Percentiles rank a stretch among this genome's conserved stretches.
Evolutionary conservation across 2,329 filamentous ascomycete species (phyloP).

Genomic region (Blumeriella jaapii): DNA sequence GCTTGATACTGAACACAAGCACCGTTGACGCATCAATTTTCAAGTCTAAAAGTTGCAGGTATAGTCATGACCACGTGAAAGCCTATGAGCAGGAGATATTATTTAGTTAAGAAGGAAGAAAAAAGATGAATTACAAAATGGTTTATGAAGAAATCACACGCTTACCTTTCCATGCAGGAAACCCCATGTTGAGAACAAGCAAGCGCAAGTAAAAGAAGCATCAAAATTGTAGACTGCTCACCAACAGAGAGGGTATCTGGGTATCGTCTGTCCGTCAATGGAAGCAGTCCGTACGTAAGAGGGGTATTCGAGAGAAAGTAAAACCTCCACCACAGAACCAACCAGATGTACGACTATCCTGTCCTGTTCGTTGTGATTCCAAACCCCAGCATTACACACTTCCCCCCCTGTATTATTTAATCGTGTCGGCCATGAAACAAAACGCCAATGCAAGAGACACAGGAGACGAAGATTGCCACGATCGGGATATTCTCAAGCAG

Average conservation of each 20-base stretch:
- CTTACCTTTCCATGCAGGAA: no score
- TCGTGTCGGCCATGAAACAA: conserved; percentile 7
- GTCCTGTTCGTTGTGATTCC: no score
- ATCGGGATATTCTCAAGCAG: conserved; percentile 13
- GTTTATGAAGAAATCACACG: no score
- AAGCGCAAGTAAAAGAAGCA: no score
- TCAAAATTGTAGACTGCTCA: conserved; percentile 18
- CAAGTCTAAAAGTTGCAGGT: no score
- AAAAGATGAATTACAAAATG: no score
- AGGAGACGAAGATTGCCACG: background rate
- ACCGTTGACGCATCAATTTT: no score
- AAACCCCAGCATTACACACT: conserved; percentile 22
- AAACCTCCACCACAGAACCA: conserved; percentile 12
- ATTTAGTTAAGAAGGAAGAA: no score
- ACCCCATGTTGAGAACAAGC: no score
- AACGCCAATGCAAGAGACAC: conserved; percentile 4
- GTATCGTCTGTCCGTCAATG: conserved; percentile 20
- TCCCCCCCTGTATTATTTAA: conserved; percentile 13
- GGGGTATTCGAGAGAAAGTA: conserved; percentile 20
- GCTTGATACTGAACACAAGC: no score
- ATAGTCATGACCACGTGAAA: no score
- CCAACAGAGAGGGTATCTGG: conserved; percentile 24
- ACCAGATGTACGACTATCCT: conserved; percentile 15
- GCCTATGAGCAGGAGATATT: no score
- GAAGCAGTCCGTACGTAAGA: conserved; percentile 12